These are phyloP conservation scores for Paspalum vaginatum DNA, from an alignment of 176 grass and related monocot genomes.

Conservation along the genomic window DNA sequence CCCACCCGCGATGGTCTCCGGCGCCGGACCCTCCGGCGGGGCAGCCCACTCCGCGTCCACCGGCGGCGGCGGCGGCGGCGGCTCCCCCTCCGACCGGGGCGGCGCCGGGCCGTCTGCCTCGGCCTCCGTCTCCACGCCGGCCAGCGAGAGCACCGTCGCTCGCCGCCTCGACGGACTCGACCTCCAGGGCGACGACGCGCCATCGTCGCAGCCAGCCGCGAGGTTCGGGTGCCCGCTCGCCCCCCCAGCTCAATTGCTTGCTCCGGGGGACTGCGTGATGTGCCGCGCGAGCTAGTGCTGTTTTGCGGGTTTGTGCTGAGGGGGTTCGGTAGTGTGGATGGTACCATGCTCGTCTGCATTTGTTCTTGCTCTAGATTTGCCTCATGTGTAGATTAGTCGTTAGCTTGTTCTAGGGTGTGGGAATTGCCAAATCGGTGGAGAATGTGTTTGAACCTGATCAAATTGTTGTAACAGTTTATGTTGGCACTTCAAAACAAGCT, in stretches of 20 bases:
- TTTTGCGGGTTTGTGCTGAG: constrained; percentile 4
- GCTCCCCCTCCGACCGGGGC: constrained; percentile 60
- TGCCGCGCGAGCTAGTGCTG: neutral
- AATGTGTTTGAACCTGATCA: neutral
- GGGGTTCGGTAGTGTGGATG: constrained; percentile 12
- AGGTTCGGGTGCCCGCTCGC: constrained; percentile 50
- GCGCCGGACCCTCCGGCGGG: constrained; percentile 47
- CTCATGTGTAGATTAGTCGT: neutral
- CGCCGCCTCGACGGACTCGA: constrained; percentile 71
- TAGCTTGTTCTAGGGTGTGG: neutral
- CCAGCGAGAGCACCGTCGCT: constrained; percentile 71
- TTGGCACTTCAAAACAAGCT: neutral
- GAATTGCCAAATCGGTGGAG: neutral
- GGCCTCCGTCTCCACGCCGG: constrained; percentile 66
- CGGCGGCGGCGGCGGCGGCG: constrained; percentile 45
- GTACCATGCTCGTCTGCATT: constrained; percentile 28
- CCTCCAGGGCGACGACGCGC: constrained; percentile 68
- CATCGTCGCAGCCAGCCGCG: constrained; percentile 59
- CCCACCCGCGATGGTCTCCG: constrained; percentile 43
- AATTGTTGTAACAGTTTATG: neutral
- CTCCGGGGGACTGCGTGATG: neutral
- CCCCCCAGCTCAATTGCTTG: constrained; percentile 12
- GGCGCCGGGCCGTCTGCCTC: constrained; percentile 48
- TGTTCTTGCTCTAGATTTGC: constrained; percentile 32
- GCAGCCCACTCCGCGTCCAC: constrained; percentile 66